These are phyloP conservation scores for Fusarium sp. DNA, from an alignment of 2,329 filamentous ascomycete species.

Conservation along the genomic window DNA sequence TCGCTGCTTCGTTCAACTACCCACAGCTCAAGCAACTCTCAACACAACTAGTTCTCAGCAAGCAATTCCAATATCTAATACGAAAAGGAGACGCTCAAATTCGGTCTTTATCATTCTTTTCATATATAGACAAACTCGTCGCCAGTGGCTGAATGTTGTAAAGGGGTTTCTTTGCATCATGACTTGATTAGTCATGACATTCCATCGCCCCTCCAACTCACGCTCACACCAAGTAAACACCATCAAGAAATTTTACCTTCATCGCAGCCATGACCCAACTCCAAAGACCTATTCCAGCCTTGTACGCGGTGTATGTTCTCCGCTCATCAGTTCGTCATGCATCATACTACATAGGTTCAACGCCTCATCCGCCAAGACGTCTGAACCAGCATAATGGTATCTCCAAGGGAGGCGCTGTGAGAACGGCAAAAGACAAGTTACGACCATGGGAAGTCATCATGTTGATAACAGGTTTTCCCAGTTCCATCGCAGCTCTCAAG, in stretches of 20 bases:
- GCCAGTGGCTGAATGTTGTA: constrained; percentile 63
- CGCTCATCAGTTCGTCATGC: constrained; percentile 80
- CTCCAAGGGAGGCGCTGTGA: constrained; percentile 81
- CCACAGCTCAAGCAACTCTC: constrained; percentile 68
- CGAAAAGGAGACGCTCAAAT: constrained; percentile 43
- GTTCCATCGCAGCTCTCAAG: constrained; percentile 86
- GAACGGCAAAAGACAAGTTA: constrained; percentile 74
- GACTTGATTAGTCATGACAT: constrained; percentile 41
- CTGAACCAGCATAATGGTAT: constrained; percentile 93
- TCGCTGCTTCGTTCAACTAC: constrained; percentile 71
- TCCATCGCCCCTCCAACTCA: constrained; percentile 42
- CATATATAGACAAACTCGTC: constrained; percentile 70
- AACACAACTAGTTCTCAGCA: constrained; percentile 61
- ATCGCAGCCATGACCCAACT: constrained; percentile 54
- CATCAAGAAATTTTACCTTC: background rate
- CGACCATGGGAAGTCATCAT: constrained; percentile 93
- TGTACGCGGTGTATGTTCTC: constrained; percentile 94
- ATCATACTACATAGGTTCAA: constrained; percentile 89
- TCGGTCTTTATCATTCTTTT: constrained; percentile 66
- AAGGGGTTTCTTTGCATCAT: constrained; percentile 20
- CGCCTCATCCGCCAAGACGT: constrained; percentile 85
- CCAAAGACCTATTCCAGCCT: constrained; percentile 77
- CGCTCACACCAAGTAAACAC: constrained; percentile 35
- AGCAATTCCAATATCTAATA: constrained; percentile 59
- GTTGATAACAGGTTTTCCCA: constrained; percentile 89